phyloP scores from a whole-genome alignment of 2,329 filamentous ascomycete genomes.

The Pseudonectria foliicola region DNA sequence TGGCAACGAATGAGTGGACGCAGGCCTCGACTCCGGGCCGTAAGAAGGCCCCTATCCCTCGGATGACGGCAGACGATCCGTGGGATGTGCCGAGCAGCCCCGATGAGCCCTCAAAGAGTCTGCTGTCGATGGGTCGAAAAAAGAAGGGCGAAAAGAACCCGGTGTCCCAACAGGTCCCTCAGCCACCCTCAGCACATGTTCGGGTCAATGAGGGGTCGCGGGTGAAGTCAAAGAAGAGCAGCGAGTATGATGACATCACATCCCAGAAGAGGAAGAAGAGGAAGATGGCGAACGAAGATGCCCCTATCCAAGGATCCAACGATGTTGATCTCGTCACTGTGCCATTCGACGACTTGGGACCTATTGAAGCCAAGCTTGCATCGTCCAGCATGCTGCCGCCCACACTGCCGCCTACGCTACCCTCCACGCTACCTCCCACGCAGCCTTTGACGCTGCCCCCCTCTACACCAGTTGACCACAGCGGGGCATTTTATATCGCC shows the following conservation, averaged over 20 bases:
- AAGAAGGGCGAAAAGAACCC: too few species aligned
- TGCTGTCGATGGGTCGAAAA: not conserved
- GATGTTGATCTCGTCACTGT: conserved; percentile 20
- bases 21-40: conserved; percentile 28
- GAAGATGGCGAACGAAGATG: conserved; percentile 10
- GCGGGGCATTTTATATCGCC: conserved; percentile 27
- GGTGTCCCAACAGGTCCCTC: too few species aligned
- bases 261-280: conserved; percentile 16
- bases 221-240: not conserved
- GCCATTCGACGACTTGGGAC: conserved; percentile 15
- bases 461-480: conserved; percentile 15
- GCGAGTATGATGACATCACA: conserved; percentile 1
- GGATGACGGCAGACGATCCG: conserved; percentile 22
- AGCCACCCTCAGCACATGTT: too few species aligned
- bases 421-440: conserved; percentile 9
- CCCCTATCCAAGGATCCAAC: conserved; percentile 12
- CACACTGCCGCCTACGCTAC: conserved; percentile 10
- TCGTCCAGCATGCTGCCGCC: conserved; percentile 22
- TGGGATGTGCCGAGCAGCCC: conserved; percentile 42
- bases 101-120: conserved; percentile 16
- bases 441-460: not conserved
- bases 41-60: conserved; percentile 14
- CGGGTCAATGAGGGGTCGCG: too few species aligned
- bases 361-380: conserved; percentile 5
- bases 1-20: conserved; percentile 21